These are phyloP conservation scores for Solanum lycopersicoides DNA, from an alignment of 257 asterid genomes.

Conservation along the genomic window DNA sequence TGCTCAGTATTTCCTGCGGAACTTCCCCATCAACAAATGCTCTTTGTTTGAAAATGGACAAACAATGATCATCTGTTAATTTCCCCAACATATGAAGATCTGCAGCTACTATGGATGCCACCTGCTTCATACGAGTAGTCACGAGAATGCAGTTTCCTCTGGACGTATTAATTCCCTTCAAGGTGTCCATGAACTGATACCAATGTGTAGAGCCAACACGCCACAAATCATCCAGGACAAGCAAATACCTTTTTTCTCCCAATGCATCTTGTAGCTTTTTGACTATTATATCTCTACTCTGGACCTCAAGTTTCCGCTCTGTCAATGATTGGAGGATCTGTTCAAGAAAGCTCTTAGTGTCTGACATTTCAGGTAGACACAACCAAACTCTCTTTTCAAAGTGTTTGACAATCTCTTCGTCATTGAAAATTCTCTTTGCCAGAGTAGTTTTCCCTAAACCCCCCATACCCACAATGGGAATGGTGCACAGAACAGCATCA, in stretches of 20 bases:
- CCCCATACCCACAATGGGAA: slow-evolving; percentile 9
- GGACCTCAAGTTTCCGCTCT: not conserved
- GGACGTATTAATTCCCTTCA: not conserved
- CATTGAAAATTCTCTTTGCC: not conserved
- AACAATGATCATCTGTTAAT: not conserved
- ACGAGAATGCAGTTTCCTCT: slow-evolving; percentile 14
- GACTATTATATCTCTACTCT: not conserved
- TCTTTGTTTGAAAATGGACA: not conserved
- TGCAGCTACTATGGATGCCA: not conserved
- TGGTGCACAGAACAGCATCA: not conserved
- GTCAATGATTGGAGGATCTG: not conserved
- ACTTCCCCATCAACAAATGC: not conserved
- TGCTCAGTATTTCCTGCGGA: not conserved
- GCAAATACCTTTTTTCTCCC: not conserved
- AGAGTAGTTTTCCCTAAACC: slow-evolving; percentile 9
- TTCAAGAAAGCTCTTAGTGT: not conserved
- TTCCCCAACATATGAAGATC: not conserved
- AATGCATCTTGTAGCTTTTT: not conserved
- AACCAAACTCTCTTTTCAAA: slow-evolving; percentile 12
- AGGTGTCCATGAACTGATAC: not conserved
- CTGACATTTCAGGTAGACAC: not conserved
- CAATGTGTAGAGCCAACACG: not conserved
- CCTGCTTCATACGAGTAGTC: slow-evolving; percentile 8
- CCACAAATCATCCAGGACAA: not conserved
- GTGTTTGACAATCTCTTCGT: not conserved